These are phyloP conservation scores for Colletotrichum australisinense DNA, from an alignment of 2,329 filamentous ascomycete genomes.

Conservation along the genomic window DNA sequence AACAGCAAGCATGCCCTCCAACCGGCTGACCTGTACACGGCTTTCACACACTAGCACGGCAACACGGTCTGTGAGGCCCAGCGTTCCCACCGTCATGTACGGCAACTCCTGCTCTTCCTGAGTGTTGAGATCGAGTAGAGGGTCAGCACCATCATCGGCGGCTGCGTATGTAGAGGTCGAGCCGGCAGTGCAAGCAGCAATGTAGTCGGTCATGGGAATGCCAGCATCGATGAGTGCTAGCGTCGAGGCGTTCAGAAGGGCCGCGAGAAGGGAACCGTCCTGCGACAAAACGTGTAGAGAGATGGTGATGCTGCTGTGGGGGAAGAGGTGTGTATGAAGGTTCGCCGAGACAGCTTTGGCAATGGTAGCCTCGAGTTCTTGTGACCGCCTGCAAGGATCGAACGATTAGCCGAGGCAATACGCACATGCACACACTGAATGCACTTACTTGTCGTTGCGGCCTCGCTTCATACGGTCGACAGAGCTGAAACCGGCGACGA, in stretches of 20 bases:
- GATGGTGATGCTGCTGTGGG: slow-evolving; percentile 85
- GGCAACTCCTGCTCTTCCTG: slow-evolving; percentile 90
- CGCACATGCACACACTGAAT: neutral
- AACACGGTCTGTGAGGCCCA: slow-evolving; percentile 80
- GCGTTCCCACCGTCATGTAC: slow-evolving; percentile 85
- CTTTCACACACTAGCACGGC: slow-evolving; percentile 88
- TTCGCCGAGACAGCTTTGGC: slow-evolving; percentile 80
- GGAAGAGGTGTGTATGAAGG: slow-evolving; percentile 88
- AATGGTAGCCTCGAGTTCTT: slow-evolving; percentile 85
- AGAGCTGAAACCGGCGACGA: slow-evolving; percentile 87
- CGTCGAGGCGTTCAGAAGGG: slow-evolving; percentile 90
- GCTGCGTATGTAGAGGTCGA: slow-evolving; percentile 75
- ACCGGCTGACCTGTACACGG: slow-evolving; percentile 80
- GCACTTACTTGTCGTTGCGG: slow-evolving; percentile 79
- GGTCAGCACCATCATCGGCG: slow-evolving; percentile 78
- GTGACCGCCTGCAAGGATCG: slow-evolving; percentile 70
- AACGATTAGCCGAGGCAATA: neutral
- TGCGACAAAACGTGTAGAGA: slow-evolving; percentile 88
- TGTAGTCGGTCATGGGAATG: slow-evolving; percentile 93
- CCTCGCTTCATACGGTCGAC: slow-evolving; percentile 84
- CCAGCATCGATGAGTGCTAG: slow-evolving; percentile 94
- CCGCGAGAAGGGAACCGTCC: slow-evolving; percentile 90
- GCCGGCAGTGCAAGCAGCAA: slow-evolving; percentile 89
- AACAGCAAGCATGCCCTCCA: slow-evolving; percentile 94
- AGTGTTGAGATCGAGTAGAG: slow-evolving; percentile 81